Conservation (phyloP, 768 basidiomycete genomes). For the Hemileccinum rubropunctum region DNA sequence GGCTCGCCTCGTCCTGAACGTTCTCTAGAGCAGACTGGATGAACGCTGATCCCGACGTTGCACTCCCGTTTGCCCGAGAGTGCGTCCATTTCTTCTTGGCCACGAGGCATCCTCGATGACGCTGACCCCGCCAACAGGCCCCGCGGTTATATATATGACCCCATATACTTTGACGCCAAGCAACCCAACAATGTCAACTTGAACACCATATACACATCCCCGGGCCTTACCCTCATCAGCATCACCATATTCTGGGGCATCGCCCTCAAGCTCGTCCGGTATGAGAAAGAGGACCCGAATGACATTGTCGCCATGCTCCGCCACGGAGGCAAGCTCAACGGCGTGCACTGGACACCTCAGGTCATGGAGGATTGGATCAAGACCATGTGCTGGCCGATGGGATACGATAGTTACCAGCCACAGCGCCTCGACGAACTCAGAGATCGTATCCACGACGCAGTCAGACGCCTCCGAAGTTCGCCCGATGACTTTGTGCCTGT, state of each 20-base stretch:
- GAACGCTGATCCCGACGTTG: slow-evolving; percentile 72
- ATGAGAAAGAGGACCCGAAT: slow-evolving; percentile 55
- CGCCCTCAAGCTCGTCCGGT: slow-evolving; percentile 70
- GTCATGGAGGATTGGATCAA: slow-evolving; percentile 57
- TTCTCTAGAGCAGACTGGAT: slow-evolving; percentile 56
- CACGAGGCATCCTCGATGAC: slow-evolving; percentile 10
- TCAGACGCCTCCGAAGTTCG: slow-evolving; percentile 27
- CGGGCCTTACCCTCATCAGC: slow-evolving; percentile 54
- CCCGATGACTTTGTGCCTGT: slow-evolving; percentile 13
- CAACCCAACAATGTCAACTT: slow-evolving; percentile 47
- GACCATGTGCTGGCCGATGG: slow-evolving; percentile 62
- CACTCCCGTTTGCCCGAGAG: slow-evolving; percentile 64
- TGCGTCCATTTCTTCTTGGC: slow-evolving; percentile 32
- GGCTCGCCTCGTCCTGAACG: neutral
- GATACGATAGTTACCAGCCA: slow-evolving; percentile 48
- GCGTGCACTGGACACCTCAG: slow-evolving; percentile 52
- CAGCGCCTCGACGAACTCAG: slow-evolving; percentile 45
- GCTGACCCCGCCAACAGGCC: slow-evolving; percentile 11
- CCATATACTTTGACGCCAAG: slow-evolving; percentile 54
- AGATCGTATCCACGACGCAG: slow-evolving; percentile 53
- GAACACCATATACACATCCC: slow-evolving; percentile 57
- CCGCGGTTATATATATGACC: slow-evolving; percentile 45
- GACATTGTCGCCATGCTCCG: slow-evolving; percentile 71
- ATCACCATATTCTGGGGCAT: slow-evolving; percentile 73
- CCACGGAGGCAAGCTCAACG: slow-evolving; percentile 52